phyloP scores from a whole-genome alignment of 2,329 filamentous ascomycete genomes.

The Chrysoporthe puriensis region DNA sequence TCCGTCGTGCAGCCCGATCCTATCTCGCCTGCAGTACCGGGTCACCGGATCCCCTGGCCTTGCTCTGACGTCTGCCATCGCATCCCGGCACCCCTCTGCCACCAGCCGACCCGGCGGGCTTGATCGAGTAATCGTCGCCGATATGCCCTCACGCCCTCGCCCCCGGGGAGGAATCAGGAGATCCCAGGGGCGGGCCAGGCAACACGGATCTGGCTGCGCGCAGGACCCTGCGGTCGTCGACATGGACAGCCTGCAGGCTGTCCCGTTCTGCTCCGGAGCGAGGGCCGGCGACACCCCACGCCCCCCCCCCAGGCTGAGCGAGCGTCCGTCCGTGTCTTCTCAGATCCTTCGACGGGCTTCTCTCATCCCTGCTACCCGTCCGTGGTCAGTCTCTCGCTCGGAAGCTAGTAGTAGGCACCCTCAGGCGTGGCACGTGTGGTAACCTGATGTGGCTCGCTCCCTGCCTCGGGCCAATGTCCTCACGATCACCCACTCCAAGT shows the following conservation, averaged over 20 bases:
- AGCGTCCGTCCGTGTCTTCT: constrained; percentile 1
- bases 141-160: not conserved
- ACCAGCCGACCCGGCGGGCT: not conserved
- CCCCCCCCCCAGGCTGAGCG: not conserved
- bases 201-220: too few species aligned
- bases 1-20: constrained; percentile 17
- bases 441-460: constrained; percentile 26
- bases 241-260: too few species aligned
- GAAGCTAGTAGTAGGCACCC: constrained; percentile 8
- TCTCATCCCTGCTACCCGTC: constrained; percentile 22
- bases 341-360: constrained; percentile 22
- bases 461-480: constrained; percentile 45
- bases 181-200: not conserved
- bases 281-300: constrained; percentile 3
- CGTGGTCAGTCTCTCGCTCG: not conserved
- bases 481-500: constrained; percentile 35
- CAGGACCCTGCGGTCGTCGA: too few species aligned
- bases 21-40: constrained; percentile 22
- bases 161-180: not conserved
- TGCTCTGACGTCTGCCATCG: constrained; percentile 17
- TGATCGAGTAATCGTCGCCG: constrained; percentile 13
- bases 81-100: constrained; percentile 1
- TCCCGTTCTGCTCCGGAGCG: constrained; percentile 1
- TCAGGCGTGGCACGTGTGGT: constrained; percentile 28
- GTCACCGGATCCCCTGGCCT: constrained; percentile 18